Evolutionary conservation across 495 filamentous ascomycete genomes (phyloP), one percentile per base, ranked within the genome.

Genomic region (Neurospora discreta): DNA sequence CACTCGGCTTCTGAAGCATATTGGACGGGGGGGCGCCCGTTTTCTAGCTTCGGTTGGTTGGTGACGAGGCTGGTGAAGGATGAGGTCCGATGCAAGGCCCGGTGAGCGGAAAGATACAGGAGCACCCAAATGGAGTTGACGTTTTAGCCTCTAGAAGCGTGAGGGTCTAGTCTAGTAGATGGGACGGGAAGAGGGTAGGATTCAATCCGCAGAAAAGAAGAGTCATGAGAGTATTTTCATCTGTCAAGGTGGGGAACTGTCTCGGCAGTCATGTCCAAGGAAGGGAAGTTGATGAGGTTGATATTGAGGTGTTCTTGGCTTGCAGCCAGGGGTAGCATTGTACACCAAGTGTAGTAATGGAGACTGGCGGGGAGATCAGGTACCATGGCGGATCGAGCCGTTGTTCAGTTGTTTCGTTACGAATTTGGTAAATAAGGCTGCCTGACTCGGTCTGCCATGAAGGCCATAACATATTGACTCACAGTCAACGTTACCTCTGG

Each of bases 261-360:
- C 39, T 74, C 76, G 76, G 75, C 76, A 78, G 69, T 76, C 73
- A 73, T 69, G 52, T 65, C 60, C 44, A 65, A 72, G 75, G 44
- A 74, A 30, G 16, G 75, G 44, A 74, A 30, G 16, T n/a, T 23
- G 16, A 23, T 18, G 69, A 70, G 46, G 69, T 33, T 18, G 69
- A 70, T 60, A 42, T 60, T 36, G 40, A 60, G 36, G 5, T 60
- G 38, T 16, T 67, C 74, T 79, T 78, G 75, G 74, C 74, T 70
- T 75, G 74, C 58, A 39, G 10, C 75, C 69, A 73, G 74, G 74
- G 71, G 33, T 36, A 36, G 33, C 33, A 36, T 36, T 36, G 33
- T n/a, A n/a, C n/a, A n/a, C n/a, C n/a, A n/a, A n/a, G n/a, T n/a
- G n/a, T 5, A 5, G 33, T 36, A 5, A 36, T 36, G 3, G 33